Conservation (phyloP, 2,329 filamentous ascomycete species). For the Cercospora sp. region DNA sequence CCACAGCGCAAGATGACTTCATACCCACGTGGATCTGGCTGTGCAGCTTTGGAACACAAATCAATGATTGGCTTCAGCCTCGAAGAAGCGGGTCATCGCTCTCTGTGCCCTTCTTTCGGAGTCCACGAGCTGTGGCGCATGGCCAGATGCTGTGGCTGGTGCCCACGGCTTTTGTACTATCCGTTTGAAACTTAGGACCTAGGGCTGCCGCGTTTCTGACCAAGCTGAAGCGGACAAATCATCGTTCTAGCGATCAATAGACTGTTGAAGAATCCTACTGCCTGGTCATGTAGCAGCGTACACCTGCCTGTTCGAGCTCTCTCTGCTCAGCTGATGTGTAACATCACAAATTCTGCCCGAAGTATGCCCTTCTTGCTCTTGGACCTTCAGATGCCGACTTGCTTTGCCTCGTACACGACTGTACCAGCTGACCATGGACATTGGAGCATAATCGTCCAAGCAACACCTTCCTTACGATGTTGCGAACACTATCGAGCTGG, state of each 20-base stretch:
- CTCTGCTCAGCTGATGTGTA: not conserved
- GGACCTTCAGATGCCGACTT: not conserved
- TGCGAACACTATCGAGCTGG: not conserved
- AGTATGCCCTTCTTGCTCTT: not conserved
- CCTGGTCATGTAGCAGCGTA: not conserved
- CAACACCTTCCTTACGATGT: not conserved
- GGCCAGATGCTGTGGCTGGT: not conserved
- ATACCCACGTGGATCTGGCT: slow-evolving; percentile 8
- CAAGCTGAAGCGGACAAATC: slow-evolving; percentile 1
- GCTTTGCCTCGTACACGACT: not conserved
- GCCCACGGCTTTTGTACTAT: not conserved
- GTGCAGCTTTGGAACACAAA: not conserved
- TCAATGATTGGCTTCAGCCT: not conserved
- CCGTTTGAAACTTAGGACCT: not conserved
- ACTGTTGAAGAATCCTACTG: not conserved
- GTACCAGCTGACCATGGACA: not conserved
- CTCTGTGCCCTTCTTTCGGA: not conserved
- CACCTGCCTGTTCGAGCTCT: not conserved
- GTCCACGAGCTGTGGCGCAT: slow-evolving; percentile 2
- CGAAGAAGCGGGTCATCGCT: not conserved
- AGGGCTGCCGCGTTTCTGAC: not conserved
- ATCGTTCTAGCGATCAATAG: not conserved
- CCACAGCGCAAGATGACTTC: not conserved
- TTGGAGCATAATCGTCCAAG: not conserved
- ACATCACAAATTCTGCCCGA: not conserved